A percentile compares a stretch with the other conserved stretches of the same genome.
Evolutionary conservation across 2,329 filamentous ascomycete genomes (phyloP).

Genomic region (Cladosporium sp.): DNA sequence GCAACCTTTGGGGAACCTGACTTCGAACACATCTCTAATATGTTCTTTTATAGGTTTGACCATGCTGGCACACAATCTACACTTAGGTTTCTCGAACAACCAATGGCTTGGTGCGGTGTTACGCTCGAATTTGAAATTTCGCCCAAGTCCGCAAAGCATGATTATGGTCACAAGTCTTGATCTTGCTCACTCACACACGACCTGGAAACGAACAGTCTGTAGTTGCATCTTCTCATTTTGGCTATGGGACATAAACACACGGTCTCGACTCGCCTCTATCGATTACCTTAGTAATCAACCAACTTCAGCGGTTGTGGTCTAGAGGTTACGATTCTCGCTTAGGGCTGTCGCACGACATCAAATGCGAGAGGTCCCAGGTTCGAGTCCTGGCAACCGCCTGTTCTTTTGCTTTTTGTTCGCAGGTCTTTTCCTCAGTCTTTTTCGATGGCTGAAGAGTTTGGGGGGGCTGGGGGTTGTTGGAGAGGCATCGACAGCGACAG

Average conservation of each 20-base stretch:
- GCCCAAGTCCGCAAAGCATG: neutral
- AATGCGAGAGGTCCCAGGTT: slow-evolving; percentile 18
- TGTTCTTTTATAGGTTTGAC: neutral
- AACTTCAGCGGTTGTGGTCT: slow-evolving; percentile 9
- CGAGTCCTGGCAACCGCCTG: slow-evolving; percentile 15
- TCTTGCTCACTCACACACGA: neutral
- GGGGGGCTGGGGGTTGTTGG: neutral
- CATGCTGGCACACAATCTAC: neutral
- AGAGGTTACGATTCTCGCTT: slow-evolving; percentile 19
- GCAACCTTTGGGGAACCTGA: too few relatives aligned
- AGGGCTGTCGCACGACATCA: neutral
- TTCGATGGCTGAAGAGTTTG: neutral
- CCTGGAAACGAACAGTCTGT: neutral
- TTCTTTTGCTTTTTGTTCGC: slow-evolving; percentile 4
- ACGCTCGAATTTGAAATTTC: neutral
- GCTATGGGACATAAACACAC: neutral
- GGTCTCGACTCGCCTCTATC: neutral
- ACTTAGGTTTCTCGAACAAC: neutral
- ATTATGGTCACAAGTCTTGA: neutral
- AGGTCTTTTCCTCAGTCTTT: too few relatives aligned
- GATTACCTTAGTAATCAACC: neutral
- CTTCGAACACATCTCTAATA: neutral
- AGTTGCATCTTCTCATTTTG: neutral
- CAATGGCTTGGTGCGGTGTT: neutral
- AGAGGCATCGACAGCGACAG: neutral